Base-by-base conservation (phyloP, 768 basidiomycete species). In the Tylopilus balloui region DNA sequence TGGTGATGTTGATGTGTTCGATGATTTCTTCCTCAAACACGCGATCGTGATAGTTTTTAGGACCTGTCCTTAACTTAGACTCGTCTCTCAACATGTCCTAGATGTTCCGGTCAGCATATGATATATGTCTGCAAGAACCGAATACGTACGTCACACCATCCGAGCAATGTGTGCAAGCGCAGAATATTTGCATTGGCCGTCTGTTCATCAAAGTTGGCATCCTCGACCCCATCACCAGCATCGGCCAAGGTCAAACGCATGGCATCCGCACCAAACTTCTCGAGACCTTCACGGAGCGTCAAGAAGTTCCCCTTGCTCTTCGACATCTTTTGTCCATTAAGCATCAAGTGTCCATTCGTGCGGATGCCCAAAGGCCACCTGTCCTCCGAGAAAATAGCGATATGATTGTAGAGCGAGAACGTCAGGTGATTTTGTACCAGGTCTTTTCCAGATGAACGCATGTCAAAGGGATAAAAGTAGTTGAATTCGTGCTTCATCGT, bases 201-300 rank as follows among this genome's bases (percentile, higher is more conserved):
- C 73, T 92, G 89, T 77, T 98, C 95, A 64, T 99, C 96, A 61
- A 98, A 99, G 75, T 99, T 99, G 38, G 95, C 95, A 69, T 99
- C 96, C 69, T 96, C 94, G 58, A 97, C 79, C 43, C 93, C 92
- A 66, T 99, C 96, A 13, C 96, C 96, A 23, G 93, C 92, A 72
- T 98, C 95, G 21, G 96, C 96, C 69, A 99, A 76, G 17, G 84
- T 79, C 72, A 99, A 70, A 47, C 96, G 78, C 61, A 88, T 94
- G 27, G 94, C 91, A 66, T 98, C 96, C 29, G 96, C 93, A 50
- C 96, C 96, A 62, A 95, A 98, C 76, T 98, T 98, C 69, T 84
- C 77, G 51, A 95, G 82, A 1, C 88, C 80, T 63, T 99, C 88
- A 47, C 81, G 73, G 66, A 98, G 72, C 1, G 95, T 99, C 75